phyloP scores from a whole-genome alignment of 1,139 yeast species.

The Yamadazyma diddensiae region DNA sequence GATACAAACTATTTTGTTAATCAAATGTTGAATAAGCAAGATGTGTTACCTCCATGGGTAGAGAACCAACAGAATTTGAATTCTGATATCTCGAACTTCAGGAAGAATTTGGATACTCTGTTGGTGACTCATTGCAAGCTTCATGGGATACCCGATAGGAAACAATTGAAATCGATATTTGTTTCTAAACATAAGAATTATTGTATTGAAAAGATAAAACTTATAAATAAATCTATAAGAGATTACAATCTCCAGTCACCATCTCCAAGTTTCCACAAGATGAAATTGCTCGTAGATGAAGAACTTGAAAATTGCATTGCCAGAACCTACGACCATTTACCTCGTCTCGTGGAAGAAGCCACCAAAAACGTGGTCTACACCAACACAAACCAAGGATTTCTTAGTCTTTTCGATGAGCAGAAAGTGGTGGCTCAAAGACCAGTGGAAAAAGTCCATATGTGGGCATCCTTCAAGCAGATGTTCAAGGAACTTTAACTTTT shows the following conservation, averaged over 20 bases:
- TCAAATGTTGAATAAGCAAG: constrained; percentile 67
- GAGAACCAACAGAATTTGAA: constrained; percentile 68
- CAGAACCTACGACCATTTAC: constrained; percentile 14
- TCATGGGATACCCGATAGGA: constrained; percentile 10
- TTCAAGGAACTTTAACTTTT: constrained; percentile 17
- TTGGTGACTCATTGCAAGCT: constrained; percentile 20
- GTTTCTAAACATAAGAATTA: constrained; percentile 22
- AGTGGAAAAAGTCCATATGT: constrained; percentile 22
- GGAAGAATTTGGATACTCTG: constrained; percentile 40
- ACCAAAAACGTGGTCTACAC: constrained; percentile 6
- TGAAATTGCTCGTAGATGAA: constrained; percentile 51
- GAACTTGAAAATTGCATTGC: constrained; percentile 39
- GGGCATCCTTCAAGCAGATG: constrained; percentile 36
- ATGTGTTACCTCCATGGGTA: constrained; percentile 85
- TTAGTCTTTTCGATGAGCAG: constrained; percentile 13
- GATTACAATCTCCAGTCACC: constrained; percentile 84
- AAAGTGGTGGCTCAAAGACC: constrained; percentile 18
- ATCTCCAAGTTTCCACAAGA: constrained; percentile 59
- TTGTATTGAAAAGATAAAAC: constrained; percentile 41
- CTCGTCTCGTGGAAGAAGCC: constrained; percentile 6
- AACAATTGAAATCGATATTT: constrained; percentile 4
- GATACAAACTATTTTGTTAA: constrained; percentile 44
- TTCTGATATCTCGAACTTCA: constrained; percentile 41
- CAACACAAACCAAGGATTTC: constrained; percentile 14
- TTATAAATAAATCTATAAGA: constrained; percentile 59